These are phyloP conservation scores for Stephania cephalantha DNA, from an alignment of 164 flowering plant genomes.

Conservation along the genomic window DNA sequence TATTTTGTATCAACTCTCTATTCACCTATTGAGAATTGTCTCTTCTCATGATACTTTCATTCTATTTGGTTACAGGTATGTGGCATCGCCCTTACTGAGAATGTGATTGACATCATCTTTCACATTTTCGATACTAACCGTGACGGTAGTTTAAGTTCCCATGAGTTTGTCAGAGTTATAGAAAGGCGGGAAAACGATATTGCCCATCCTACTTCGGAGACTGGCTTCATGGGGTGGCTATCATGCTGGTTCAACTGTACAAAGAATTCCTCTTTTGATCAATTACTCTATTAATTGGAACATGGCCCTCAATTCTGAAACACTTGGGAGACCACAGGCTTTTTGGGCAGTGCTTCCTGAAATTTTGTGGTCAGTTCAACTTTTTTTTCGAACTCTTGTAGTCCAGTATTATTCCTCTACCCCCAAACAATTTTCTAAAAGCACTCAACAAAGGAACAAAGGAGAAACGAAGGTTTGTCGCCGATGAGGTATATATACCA, in stretches of 20 bases:
- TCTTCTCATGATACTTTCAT: background rate
- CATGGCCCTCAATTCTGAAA: background rate
- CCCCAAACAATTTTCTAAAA: too few relatives aligned
- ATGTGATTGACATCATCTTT: constrained; percentile 66
- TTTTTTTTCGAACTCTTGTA: background rate
- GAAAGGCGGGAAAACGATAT: constrained; percentile 55
- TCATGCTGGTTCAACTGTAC: constrained; percentile 50
- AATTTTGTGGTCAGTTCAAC: background rate
- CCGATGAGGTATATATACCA: too few relatives aligned
- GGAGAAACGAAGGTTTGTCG: too few relatives aligned
- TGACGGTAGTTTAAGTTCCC: constrained; percentile 68
- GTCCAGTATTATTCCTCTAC: too few relatives aligned
- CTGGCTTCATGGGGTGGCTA: constrained; percentile 46
- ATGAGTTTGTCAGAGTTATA: constrained; percentile 73
- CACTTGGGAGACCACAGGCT: background rate
- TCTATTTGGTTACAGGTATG: constrained; percentile 53
- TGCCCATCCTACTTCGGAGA: constrained; percentile 39
- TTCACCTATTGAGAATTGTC: background rate
- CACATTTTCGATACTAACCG: constrained; percentile 66
- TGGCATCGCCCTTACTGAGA: constrained; percentile 52
- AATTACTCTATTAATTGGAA: constrained; percentile 20
- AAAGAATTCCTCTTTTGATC: constrained; percentile 22
- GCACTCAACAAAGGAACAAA: too few relatives aligned
- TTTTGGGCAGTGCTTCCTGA: background rate
- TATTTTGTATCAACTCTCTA: background rate